phyloP scores from a whole-genome alignment of 1,284 basidiomycete genomes.

The Schizopora paradoxa region DNA sequence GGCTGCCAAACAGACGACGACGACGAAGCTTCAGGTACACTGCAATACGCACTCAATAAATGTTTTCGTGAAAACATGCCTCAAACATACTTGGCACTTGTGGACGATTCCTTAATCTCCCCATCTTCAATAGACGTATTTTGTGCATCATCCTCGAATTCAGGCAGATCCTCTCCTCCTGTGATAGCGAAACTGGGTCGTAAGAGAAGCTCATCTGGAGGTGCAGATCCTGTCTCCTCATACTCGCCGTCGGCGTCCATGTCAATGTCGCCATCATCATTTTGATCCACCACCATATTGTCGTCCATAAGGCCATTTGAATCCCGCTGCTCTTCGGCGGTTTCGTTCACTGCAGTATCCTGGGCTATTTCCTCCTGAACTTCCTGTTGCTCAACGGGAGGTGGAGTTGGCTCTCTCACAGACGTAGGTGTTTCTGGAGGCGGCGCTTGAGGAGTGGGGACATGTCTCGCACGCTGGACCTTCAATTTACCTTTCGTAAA shows the following conservation, averaged over 20 bases:
- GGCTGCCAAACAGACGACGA: not conserved
- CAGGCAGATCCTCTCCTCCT: slow-evolving; percentile 1
- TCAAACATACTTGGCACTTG: not conserved
- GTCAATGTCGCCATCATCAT: not conserved
- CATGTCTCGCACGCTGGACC: slow-evolving; percentile 1
- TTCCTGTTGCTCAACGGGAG: not conserved
- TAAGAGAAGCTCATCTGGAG: slow-evolving; percentile 8
- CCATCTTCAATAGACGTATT: slow-evolving; percentile 7
- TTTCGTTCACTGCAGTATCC: not conserved
- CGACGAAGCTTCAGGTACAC: not conserved
- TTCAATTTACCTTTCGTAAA: slow-evolving; percentile 12
- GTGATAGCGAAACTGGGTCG: not conserved
- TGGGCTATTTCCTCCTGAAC: not conserved
- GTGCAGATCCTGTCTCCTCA: slow-evolving; percentile 6
- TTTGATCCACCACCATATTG: not conserved
- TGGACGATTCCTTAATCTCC: not conserved
- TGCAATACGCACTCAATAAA: not conserved
- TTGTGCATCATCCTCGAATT: no score
- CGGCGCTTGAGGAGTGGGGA: not conserved
- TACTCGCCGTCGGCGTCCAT: not conserved
- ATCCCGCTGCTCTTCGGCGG: not conserved
- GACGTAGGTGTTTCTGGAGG: not conserved
- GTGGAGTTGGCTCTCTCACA: not conserved
- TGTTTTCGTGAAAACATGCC: not conserved
- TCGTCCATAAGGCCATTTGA: not conserved